These are phyloP conservation scores for Chrysopogon serrulatus DNA, from an alignment of 176 grass and related monocot species.

Conservation along the genomic window DNA sequence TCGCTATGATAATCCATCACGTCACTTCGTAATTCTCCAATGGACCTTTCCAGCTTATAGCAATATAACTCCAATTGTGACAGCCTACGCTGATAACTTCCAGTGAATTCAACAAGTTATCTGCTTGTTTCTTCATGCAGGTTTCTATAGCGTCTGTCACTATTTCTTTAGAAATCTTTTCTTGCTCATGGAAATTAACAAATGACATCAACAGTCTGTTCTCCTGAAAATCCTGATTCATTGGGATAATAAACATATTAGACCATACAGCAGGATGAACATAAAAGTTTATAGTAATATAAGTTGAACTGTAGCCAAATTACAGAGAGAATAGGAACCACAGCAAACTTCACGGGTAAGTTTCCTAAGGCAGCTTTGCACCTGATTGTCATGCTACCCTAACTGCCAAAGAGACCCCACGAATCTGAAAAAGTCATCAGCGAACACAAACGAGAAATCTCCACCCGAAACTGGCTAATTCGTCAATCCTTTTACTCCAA, in stretches of 20 bases:
- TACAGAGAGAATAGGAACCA: not conserved
- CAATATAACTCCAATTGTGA: no score
- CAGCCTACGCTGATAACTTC: slow-evolving; percentile 54
- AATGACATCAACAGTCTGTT: slow-evolving; percentile 55
- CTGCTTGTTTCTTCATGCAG: slow-evolving; percentile 99
- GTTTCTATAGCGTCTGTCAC: slow-evolving; percentile 63
- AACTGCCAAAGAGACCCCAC: not conserved
- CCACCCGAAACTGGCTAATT: not conserved
- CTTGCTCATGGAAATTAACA: slow-evolving; percentile 75
- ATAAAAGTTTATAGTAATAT: not conserved
- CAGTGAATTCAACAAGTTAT: slow-evolving; percentile 72
- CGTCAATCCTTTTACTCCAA: not conserved
- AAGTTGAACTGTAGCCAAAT: not conserved
- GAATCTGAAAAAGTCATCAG: not conserved
- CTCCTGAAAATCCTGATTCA: slow-evolving; percentile 63
- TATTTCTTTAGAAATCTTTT: slow-evolving; percentile 53
- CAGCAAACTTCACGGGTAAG: not conserved
- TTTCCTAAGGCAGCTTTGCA: not conserved
- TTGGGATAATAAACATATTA: not conserved
- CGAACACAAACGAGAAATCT: not conserved
- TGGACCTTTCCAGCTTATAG: no score
- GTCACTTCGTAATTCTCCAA: not conserved
- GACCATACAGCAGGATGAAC: not conserved
- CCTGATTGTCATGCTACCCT: not conserved
- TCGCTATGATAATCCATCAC: slow-evolving; percentile 73